Conservation (phyloP, 768 basidiomycete species). For the Xanthoconium stramineum region DNA sequence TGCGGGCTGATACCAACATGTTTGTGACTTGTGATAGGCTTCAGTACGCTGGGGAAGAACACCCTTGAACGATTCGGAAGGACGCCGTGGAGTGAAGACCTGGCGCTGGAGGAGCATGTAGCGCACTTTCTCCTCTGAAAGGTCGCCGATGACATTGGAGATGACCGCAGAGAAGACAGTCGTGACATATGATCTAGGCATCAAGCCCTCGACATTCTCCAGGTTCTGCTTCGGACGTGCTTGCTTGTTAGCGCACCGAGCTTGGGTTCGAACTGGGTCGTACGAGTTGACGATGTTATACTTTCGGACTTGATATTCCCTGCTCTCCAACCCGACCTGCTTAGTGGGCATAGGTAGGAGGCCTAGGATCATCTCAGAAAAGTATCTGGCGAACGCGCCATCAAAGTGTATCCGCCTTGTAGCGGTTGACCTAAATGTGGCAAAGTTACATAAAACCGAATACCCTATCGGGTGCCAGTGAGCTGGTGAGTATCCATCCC, state of each 20-base stretch:
- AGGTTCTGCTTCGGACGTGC: neutral
- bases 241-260: neutral
- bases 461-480: too few species aligned
- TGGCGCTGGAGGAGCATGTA: conserved; percentile 4
- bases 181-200: neutral
- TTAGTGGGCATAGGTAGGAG: neutral
- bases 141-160: neutral
- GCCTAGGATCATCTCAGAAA: neutral
- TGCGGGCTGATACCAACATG: neutral
- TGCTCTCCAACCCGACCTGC: neutral
- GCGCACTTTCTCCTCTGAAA: neutral
- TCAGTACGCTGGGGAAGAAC: neutral
- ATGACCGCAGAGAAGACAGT: neutral
- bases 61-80: neutral
- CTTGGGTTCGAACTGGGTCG: conserved; percentile 16
- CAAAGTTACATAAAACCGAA: too few species aligned
- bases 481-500: too few species aligned
- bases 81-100: neutral
- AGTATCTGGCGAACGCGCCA: neutral
- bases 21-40: neutral
- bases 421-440: too few species aligned
- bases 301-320: conserved; percentile 11
- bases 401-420: too few species aligned
- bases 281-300: conserved; percentile 9
- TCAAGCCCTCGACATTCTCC: neutral